These are phyloP conservation scores for Linum trigynum DNA, from an alignment of 345 rosid genomes.

Conservation along the genomic window DNA sequence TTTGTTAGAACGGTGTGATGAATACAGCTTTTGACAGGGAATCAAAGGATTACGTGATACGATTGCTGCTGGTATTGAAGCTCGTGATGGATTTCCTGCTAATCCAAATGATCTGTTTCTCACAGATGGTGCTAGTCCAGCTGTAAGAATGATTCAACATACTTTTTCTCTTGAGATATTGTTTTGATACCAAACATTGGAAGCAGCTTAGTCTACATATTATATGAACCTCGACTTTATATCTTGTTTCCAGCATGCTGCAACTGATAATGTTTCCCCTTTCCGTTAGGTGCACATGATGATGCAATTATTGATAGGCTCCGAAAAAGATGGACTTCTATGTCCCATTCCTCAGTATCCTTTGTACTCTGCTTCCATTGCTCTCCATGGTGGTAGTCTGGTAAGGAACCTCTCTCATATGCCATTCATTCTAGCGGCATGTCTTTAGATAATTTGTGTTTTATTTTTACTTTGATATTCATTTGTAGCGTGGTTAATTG, in stretches of 20 bases:
- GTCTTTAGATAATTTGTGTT: neutral
- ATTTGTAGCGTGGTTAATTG: neutral
- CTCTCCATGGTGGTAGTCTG: slow-evolving; percentile 90
- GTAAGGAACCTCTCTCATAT: slow-evolving; percentile 30
- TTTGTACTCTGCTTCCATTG: slow-evolving; percentile 91
- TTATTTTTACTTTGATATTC: neutral
- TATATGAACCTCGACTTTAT: too few species aligned
- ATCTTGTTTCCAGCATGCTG: neutral
- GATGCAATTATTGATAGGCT: slow-evolving; percentile 78
- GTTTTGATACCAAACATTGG: too few species aligned
- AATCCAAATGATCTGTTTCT: slow-evolving; percentile 82
- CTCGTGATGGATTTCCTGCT: slow-evolving; percentile 89
- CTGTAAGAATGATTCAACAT: slow-evolving; percentile 32
- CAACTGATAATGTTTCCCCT: neutral
- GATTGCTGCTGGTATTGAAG: slow-evolving; percentile 87
- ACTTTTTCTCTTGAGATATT: neutral
- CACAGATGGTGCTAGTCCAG: slow-evolving; percentile 99
- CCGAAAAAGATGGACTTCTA: slow-evolving; percentile 83
- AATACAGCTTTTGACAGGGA: slow-evolving; percentile 40
- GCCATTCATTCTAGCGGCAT: neutral
- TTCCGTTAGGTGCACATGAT: slow-evolving; percentile 77
- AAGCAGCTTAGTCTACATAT: too few species aligned
- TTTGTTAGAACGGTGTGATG: neutral
- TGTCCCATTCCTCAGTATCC: slow-evolving; percentile 99
- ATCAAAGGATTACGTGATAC: slow-evolving; percentile 84